Conservation (phyloP, 495 filamentous ascomycete genomes). For the Penicillium dipodomyicola region DNA sequence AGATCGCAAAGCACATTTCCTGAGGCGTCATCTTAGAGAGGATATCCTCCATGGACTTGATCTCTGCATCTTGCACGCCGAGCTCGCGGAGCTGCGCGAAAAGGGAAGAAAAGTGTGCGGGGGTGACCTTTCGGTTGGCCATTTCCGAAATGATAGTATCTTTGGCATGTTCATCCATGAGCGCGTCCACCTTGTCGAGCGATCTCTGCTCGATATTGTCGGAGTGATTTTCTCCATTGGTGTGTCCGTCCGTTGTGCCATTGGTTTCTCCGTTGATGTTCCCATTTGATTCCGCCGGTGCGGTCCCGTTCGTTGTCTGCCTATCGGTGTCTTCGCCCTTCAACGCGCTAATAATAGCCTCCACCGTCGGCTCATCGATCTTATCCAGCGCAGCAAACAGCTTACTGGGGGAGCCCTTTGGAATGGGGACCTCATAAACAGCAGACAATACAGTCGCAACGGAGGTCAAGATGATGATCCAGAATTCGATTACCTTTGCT, state of each 20-base stretch:
- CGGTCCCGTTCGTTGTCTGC: neutral
- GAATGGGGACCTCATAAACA: constrained; percentile 19
- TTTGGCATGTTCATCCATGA: constrained; percentile 18
- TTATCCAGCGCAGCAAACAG: constrained; percentile 19
- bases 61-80: constrained; percentile 22
- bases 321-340: constrained; percentile 8
- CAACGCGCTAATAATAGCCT: constrained; percentile 20
- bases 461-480: constrained; percentile 21
- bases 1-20: constrained; percentile 27
- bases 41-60: constrained; percentile 24
- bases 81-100: constrained; percentile 20
- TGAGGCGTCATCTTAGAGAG: constrained; percentile 23
- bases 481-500: constrained; percentile 20
- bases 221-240: neutral
- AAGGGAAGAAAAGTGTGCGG: constrained; percentile 16
- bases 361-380: constrained; percentile 23
- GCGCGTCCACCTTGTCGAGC: constrained; percentile 21
- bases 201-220: constrained; percentile 15
- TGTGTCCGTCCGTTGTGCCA: neutral
- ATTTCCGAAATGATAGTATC: constrained; percentile 16
- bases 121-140: constrained; percentile 18
- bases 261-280: neutral
- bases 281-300: neutral
- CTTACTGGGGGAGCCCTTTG: constrained; percentile 16
- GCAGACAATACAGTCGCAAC: constrained; percentile 17